Evolutionary conservation across 2,329 filamentous ascomycete genomes (phyloP).

Genomic region (Clarireedia hainanense): DNA sequence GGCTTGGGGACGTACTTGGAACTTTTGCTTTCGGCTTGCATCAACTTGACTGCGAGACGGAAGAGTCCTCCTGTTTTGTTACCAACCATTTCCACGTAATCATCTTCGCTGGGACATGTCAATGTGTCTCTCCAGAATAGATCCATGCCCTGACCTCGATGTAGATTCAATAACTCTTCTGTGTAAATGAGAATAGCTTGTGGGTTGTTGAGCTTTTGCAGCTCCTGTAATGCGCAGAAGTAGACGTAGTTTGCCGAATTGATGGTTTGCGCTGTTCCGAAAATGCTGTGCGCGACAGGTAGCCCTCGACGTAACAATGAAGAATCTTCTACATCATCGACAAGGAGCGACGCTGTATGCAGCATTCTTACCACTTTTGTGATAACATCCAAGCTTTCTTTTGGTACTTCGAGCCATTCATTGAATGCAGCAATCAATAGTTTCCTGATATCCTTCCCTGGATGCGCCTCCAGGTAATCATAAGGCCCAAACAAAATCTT

Average conservation of each 20-base stretch:
- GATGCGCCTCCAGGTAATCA: constrained; percentile 70
- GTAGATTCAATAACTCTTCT: constrained; percentile 76
- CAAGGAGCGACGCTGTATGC: constrained; percentile 73
- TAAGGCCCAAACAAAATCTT: constrained; percentile 70
- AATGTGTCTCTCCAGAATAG: constrained; percentile 83
- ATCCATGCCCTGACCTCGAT: constrained; percentile 85
- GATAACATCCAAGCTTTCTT: constrained; percentile 62
- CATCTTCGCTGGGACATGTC: constrained; percentile 76
- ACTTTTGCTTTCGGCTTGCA: constrained; percentile 64
- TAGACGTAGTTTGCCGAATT: constrained; percentile 89
- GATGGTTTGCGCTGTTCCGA: constrained; percentile 80
- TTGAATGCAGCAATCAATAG: constrained; percentile 79
- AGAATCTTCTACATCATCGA: constrained; percentile 84
- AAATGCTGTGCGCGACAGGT: constrained; percentile 78
- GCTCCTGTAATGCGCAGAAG: constrained; percentile 69
- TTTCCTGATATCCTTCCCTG: constrained; percentile 77
- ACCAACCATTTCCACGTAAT: constrained; percentile 90
- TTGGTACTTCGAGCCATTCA: constrained; percentile 67
- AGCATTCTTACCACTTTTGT: constrained; percentile 77
- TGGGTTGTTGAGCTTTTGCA: constrained; percentile 62
- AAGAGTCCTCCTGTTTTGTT: constrained; percentile 90
- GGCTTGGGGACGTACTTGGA: constrained; percentile 30
- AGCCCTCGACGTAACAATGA: constrained; percentile 69
- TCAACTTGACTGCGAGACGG: constrained; percentile 75
- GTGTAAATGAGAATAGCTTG: constrained; percentile 63